Base-by-base conservation (phyloP, 345 rosid species). In the Cardamine resedifolia region DNA sequence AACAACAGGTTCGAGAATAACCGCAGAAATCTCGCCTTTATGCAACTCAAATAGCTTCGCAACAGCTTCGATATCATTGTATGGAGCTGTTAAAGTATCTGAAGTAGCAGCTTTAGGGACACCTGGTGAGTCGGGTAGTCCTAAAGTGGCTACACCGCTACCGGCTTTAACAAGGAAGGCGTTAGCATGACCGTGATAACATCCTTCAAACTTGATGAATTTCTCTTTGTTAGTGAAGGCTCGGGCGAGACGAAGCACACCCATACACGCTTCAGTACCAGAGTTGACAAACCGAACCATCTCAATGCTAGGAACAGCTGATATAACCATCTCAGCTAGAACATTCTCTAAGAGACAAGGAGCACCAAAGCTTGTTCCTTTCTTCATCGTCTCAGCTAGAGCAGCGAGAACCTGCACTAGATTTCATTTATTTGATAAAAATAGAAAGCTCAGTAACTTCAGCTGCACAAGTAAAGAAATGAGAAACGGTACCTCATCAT, bases 351-450 rank as follows among this genome's bases (percentile, higher is more conserved):
- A 82, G 73, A 94, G 92, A 80, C 98, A 94, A 51, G 98, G 97
- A 70, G 97, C 98, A 21, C 98, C 98, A 83, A 94, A 94, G 85
- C 99, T 91, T 70, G 99, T 95, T 61, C 99, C 99, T 81, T 91
- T 91, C 83, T 91, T 87, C 96, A 91, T 90, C 27, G 96, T 89
- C 83, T 91, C 97, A 14, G 86, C 83, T 77, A 95, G 59, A 49
- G 98, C 97, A 7, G 86, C 92, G 14, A 95, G 89, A 41, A 95
- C 93, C 97, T 91, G 81, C 77, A 72, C 16, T 11, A 70, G 43
- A 28, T 51, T 7, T 21, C 16, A 3, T 9, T 9, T 4, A 19
- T 28, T 12, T 7, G 0, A 11, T 30, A 15, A 15, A 19, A 19
- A 8, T 0, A 20, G 2, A 21, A 64, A 64, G 39, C 36, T 20